These are phyloP conservation scores for Hyphopichia fennica DNA, from an alignment of 1,139 yeast genomes.

Conservation along the genomic window DNA sequence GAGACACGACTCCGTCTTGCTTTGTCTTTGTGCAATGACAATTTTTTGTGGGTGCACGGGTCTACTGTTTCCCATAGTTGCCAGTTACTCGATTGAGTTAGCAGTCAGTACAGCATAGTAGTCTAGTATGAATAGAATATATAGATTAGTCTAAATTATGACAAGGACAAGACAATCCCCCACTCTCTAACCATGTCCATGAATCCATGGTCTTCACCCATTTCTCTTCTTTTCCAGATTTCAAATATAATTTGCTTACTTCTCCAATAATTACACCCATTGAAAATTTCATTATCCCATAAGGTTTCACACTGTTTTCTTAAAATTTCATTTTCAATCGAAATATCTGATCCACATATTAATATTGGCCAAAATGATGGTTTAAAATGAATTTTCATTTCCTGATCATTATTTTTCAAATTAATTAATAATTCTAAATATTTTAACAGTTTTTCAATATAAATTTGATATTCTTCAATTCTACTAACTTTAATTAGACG, in stretches of 20 bases:
- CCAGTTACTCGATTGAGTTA: no score
- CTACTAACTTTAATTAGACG: constrained; percentile 44
- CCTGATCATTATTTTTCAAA: constrained; percentile 9
- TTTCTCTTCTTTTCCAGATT: constrained; percentile 47
- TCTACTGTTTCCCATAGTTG: no score
- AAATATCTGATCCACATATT: constrained; percentile 45
- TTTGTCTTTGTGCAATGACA: no score
- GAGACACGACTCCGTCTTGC: no score
- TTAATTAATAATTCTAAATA: constrained; percentile 31
- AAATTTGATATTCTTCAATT: constrained; percentile 28
- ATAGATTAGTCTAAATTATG: constrained; percentile 11
- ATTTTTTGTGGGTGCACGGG: not conserved
- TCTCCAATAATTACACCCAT: constrained; percentile 47
- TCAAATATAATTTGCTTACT: constrained; percentile 54
- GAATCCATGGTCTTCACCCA: constrained; percentile 47
- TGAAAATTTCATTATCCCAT: constrained; percentile 25
- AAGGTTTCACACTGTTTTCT: constrained; percentile 20
- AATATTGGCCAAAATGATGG: constrained; percentile 53
- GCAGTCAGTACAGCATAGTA: no score
- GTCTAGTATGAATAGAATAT: not conserved
- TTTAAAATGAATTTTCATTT: constrained; percentile 13
- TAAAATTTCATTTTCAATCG: not conserved
- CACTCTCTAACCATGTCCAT: constrained; percentile 56
- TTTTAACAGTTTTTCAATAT: constrained; percentile 29
- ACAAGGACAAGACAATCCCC: constrained; percentile 46